These are phyloP conservation scores for Aspergillus sp. DNA, from an alignment of 2,329 filamentous ascomycete species.

Conservation along the genomic window DNA sequence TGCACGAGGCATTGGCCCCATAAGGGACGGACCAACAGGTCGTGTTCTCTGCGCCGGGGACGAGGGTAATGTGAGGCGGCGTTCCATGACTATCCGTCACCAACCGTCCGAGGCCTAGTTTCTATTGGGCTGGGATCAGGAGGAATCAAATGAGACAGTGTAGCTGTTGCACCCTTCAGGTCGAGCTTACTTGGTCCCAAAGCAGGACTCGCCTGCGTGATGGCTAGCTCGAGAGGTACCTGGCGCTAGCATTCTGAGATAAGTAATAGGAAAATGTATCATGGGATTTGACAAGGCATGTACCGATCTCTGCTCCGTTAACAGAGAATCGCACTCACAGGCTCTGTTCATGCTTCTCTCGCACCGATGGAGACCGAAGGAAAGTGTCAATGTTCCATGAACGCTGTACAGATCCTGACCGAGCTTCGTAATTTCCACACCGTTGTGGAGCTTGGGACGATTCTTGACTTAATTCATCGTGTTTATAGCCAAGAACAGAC, in stretches of 20 bases:
- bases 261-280: slow-evolving; percentile 3
- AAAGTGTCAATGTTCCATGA: slow-evolving; percentile 25
- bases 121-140: slow-evolving; percentile 6
- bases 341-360: background rate
- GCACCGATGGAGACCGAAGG: slow-evolving; percentile 15
- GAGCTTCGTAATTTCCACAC: slow-evolving; percentile 25
- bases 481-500: slow-evolving; percentile 21
- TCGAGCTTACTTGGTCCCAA: background rate
- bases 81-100: slow-evolving; percentile 4
- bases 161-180: slow-evolving; percentile 7
- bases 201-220: background rate
- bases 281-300: background rate
- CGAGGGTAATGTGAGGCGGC: slow-evolving; percentile 16
- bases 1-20: slow-evolving; percentile 14
- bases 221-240: background rate
- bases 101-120: slow-evolving; percentile 1
- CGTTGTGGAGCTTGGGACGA: slow-evolving; percentile 26
- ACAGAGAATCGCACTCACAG: background rate
- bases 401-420: slow-evolving; percentile 21
- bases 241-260: background rate
- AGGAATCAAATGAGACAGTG: background rate
- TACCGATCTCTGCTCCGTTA: background rate
- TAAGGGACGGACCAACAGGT: slow-evolving; percentile 11
- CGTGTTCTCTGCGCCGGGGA: slow-evolving; percentile 1
- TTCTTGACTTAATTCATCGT: slow-evolving; percentile 24